Conservation (phyloP, 108 stramenopile species). For the Aurantiochytrium sp. region DNA sequence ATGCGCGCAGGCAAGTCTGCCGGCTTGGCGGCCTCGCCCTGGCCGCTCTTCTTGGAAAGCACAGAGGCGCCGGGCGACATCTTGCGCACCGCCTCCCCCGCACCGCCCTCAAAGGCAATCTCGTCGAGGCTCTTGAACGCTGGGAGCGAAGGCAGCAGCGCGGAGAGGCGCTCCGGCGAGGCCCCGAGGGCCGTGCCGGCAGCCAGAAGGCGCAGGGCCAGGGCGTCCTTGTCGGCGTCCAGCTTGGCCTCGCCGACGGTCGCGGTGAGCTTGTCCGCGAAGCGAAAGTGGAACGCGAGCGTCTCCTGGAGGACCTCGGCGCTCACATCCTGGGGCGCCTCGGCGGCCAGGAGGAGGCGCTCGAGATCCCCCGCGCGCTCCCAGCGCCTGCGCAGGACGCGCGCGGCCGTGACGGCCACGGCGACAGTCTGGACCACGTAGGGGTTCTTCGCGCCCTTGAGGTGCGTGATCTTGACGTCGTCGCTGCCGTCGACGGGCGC, state of each 20-base stretch:
- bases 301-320: neutral
- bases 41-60: conserved; percentile 38
- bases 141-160: conserved; percentile 71
- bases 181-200: neutral
- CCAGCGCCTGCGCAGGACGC: neutral
- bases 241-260: too few species aligned
- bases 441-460: neutral
- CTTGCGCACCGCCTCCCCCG: neutral
- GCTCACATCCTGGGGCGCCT: neutral
- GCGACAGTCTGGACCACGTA: conserved; percentile 44
- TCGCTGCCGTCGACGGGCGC: neutral
- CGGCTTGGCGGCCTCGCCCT: neutral
- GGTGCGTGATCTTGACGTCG: neutral
- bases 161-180: conserved; percentile 40
- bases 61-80: neutral
- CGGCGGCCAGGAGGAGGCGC: neutral
- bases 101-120: neutral
- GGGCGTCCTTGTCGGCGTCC: neutral
- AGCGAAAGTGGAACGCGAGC: neutral
- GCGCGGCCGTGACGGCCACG: conserved; percentile 29
- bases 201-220: neutral
- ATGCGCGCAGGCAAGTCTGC: conserved; percentile 28
- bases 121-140: conserved; percentile 42
- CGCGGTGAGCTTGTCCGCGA: neutral
- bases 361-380: neutral